Conservation (phyloP, 768 basidiomycete genomes). For the Phaeotremella skinneri region DNA sequence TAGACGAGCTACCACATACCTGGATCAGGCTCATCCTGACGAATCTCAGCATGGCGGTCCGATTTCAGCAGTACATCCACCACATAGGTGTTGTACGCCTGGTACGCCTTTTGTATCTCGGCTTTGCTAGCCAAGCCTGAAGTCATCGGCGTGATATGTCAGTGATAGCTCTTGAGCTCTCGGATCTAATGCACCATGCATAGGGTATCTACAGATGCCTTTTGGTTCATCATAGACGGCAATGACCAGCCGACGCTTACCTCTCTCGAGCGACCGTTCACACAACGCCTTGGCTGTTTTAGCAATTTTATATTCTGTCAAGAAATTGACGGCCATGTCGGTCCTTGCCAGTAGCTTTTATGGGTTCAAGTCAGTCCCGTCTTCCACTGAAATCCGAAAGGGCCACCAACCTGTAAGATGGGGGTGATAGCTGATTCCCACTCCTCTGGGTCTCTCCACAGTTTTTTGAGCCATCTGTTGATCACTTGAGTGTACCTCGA, state of each 20-base stretch:
- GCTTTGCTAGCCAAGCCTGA: constrained; percentile 10
- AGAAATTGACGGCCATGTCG: constrained; percentile 29
- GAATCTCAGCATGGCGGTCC: constrained; percentile 2
- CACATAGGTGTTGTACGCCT: constrained; percentile 12
- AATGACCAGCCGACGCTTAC: constrained; percentile 9
- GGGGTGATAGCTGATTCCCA: constrained; percentile 35
- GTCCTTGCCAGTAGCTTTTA: constrained; percentile 32
- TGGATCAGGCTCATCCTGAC: background rate
- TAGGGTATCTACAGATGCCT: background rate
- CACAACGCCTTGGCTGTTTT: constrained; percentile 13
- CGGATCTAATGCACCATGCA: background rate
- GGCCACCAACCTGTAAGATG: constrained; percentile 26
- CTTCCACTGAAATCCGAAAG: background rate
- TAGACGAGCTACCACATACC: background rate
- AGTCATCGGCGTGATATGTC: background rate
- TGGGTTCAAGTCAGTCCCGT: constrained; percentile 2
- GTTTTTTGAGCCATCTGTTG: constrained; percentile 21
- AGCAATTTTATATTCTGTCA: constrained; percentile 23
- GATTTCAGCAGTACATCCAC: constrained; percentile 10
- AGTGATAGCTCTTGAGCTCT: background rate
- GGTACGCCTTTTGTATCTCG: constrained; percentile 20
- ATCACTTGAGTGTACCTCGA: constrained; percentile 24
- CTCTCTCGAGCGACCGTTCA: constrained; percentile 12
- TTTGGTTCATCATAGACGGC: background rate
- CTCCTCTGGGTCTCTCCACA: constrained; percentile 22